Percentiles rank a stretch among this genome's conserved stretches.
These are phyloP conservation scores for Thamnidium elegans DNA, from an alignment of 192 early-diverging fungal genomes.

Conservation along the genomic window DNA sequence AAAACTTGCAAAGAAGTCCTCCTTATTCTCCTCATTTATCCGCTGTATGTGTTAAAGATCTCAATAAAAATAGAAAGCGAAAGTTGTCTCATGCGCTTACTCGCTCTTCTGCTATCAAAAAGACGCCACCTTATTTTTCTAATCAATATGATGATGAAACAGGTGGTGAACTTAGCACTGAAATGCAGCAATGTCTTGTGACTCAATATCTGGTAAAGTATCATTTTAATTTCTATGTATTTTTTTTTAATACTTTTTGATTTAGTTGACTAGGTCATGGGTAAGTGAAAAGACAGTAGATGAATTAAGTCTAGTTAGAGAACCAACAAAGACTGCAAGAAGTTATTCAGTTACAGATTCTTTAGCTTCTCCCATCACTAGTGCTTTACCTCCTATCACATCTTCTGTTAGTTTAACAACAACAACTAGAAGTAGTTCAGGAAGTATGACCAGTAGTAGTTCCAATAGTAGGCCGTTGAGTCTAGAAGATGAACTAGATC, in stretches of 20 bases:
- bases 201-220: slow-evolving; percentile 59
- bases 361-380: background rate
- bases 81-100: slow-evolving; percentile 44
- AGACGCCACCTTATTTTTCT: slow-evolving; percentile 35
- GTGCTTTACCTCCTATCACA: background rate
- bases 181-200: slow-evolving; percentile 52
- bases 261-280: slow-evolving; percentile 58
- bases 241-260: background rate
- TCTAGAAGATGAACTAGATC: slow-evolving; percentile 13
- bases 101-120: slow-evolving; percentile 42
- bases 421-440: slow-evolving; percentile 13
- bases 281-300: slow-evolving; percentile 73
- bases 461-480: slow-evolving; percentile 28
- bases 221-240: background rate
- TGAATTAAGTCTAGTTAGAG: slow-evolving; percentile 63
- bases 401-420: background rate
- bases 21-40: slow-evolving; percentile 46
- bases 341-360: slow-evolving; percentile 8
- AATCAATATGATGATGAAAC: slow-evolving; percentile 44
- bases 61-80: slow-evolving; percentile 45
- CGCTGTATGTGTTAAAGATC: slow-evolving; percentile 41
- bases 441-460: slow-evolving; percentile 24
- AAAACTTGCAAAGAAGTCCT: slow-evolving; percentile 52
- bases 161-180: slow-evolving; percentile 32
- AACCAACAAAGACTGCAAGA: slow-evolving; percentile 43